Base-by-base conservation (phyloP, 495 filamentous ascomycete species). In the Trichoderma erinaceum region DNA sequence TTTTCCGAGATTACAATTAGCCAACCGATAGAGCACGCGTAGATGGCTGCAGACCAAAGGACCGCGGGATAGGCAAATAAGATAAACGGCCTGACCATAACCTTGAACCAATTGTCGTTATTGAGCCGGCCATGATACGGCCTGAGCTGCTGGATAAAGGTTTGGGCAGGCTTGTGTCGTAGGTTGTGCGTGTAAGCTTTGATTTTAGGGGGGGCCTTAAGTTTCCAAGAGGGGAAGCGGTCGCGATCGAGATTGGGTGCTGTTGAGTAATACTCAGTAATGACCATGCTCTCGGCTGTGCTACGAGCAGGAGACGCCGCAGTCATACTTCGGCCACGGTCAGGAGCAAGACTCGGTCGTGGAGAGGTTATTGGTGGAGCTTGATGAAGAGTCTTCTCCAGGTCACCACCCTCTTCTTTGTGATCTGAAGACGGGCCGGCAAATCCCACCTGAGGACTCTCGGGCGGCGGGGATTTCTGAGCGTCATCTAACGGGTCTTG, bases 11-110 rank as follows among this genome's bases (percentile, higher is more conserved):
- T 85, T 38, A 97, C 76, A 69, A 99, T 97, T 58, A 99, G 81
- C 95, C 94, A 97, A 21, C 94, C 93, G n/a, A 97, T 85, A 5
- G 90, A 92, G 70, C 95, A 87, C 0, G 92, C 80, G 76, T 99
- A 99, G 41, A 97, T 87, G 0, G 90, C 82, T 0, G 92, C 81
- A 46, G 90, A 94, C 94, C 94, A 99, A 27, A 99, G 86, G 16
- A 99, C 90, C 0, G 91, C 84, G 0, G 95, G 95, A 73, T 97
- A 97, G 2, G 87, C 85, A 73, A 89, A 96, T 7, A 97, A 83
- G 61, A 97, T 87, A 63, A 97, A 88, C 8, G 95, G 95, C 10
- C 93, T 87, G 12, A 88, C 29, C 15, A 87, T 88, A 6, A 90
- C 90, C 67, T 87, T 87, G 70, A 86, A 76, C 93, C 93, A 99